Base-by-base conservation (phyloP, 345 rosid species). In the Eucalyptus tenuipes region DNA sequence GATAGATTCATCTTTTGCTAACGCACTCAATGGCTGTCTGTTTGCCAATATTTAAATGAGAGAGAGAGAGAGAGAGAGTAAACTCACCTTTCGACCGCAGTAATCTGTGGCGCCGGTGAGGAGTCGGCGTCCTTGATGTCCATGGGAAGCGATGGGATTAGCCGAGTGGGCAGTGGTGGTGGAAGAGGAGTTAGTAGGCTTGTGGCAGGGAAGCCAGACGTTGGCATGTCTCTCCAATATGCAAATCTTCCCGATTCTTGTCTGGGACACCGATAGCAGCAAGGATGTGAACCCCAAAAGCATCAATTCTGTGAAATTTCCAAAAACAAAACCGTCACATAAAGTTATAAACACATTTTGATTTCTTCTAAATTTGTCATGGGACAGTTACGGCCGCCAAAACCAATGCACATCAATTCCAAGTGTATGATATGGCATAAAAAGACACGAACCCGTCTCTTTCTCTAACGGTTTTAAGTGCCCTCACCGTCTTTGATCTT, bases 281-380 rank as follows among this genome's bases (percentile, higher is more conserved):
- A 95, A 91, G 24, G 99, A 96, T 87, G 95, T 97, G 89, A 97
- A 97, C 80, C 99, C 99, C 91, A 97, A 86, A n/a, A 97, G 90
- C 99, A 97, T 96, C 93, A 95, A 91, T 91, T 96, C 99, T 97
- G 98, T 91, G 11, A 57, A 75, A 2, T 42, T 29, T 49, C 7
- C 18, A 20, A n/a, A 7, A 8, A 44, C 14, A 29, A 40, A 45
- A 44, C 85, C 44, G 9, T 33, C 80, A 68, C 42, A 44, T 44
- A 48, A 61, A 25, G 47, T 87, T 53, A 40, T 11, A 14, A 48
- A 37, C 13, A 33, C 80, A 33, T 68, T 68, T 33, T 33, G 25
- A 71, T 71, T 10, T 37, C 81, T 33, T 71, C 0, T 33, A 17
- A 33, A 18, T 71, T 33, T 37, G 44, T 2, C 81, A 20, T 71